phyloP scores from a whole-genome alignment of 805 yeast genomes.

The Saccharomycopsis synnaedendra region DNA sequence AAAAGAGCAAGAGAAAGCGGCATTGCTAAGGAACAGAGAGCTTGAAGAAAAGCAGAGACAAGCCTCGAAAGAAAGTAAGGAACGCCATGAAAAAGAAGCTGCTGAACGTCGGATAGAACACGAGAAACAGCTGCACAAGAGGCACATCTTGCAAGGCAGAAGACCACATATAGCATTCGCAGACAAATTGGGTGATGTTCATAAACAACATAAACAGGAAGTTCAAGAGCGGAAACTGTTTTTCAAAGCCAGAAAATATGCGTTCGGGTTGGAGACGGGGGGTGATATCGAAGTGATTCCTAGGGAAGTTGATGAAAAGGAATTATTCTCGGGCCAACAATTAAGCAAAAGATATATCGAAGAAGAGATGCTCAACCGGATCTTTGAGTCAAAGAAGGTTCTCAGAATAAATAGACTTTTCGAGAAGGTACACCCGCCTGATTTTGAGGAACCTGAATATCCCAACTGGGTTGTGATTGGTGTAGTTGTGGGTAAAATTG shows the following conservation, averaged over 20 bases:
- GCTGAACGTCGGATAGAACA: neutral
- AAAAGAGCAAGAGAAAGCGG: conserved; percentile 2
- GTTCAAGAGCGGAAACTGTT: conserved; percentile 1
- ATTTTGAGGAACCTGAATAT: conserved; percentile 55
- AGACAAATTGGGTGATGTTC: neutral
- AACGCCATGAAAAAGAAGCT: too few relatives aligned
- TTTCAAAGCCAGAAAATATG: conserved; percentile 9
- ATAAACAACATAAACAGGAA: conserved; percentile 4
- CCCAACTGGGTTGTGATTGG: conserved; percentile 80
- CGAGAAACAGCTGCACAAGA: neutral
- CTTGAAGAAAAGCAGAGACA: neutral
- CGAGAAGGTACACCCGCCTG: conserved; percentile 60
- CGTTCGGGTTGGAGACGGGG: conserved; percentile 9
- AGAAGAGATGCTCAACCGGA: conserved; percentile 22
- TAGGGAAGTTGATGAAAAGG: conserved; percentile 30
- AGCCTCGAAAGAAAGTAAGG: neutral
- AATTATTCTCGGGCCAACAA: conserved; percentile 32
- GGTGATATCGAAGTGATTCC: conserved; percentile 17
- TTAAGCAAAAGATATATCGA: conserved; percentile 38
- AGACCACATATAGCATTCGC: conserved; percentile 3
- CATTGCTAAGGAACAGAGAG: neutral
- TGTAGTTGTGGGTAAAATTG: conserved; percentile 46
- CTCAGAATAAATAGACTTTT: conserved; percentile 47
- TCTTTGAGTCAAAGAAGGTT: conserved; percentile 39
- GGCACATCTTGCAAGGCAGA: neutral